Percentiles rank a stretch among this genome's conserved stretches.
These are phyloP conservation scores for Podaxis sp. DNA, from an alignment of 768 basidiomycete species.

Conservation along the genomic window DNA sequence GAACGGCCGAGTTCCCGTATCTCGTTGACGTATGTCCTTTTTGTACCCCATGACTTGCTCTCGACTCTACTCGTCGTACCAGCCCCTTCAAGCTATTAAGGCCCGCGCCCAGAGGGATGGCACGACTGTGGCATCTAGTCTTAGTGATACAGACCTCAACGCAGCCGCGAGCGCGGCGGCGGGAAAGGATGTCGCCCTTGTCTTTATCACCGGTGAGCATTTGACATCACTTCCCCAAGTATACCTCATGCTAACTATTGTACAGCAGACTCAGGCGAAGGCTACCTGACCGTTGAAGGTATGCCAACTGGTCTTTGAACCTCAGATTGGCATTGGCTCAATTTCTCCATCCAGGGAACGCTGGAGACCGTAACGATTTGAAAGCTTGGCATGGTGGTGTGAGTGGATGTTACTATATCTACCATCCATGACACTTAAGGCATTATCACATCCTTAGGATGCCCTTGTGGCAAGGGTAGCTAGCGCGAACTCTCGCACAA, in stretches of 20 bases:
- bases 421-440: background rate
- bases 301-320: background rate
- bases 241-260: background rate
- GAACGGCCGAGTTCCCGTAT: conserved; percentile 54
- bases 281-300: conserved; percentile 46
- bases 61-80: background rate
- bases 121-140: conserved; percentile 43
- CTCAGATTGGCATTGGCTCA: background rate
- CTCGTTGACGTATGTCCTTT: conserved; percentile 38
- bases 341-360: conserved; percentile 36
- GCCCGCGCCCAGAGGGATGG: conserved; percentile 37
- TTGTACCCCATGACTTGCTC: background rate
- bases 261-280: conserved; percentile 43
- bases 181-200: conserved; percentile 50
- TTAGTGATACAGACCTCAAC: conserved; percentile 50
- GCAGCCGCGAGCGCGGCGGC: conserved; percentile 41
- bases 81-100: conserved; percentile 49
- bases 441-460: conserved; percentile 27
- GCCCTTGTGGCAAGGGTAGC: conserved; percentile 53
- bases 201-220: conserved; percentile 47
- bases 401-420: conserved; percentile 6
- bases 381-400: conserved; percentile 53
- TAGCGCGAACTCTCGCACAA: conserved; percentile 51
- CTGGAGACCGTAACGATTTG: conserved; percentile 53
- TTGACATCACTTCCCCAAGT: background rate